Evolutionary conservation across 1,284 basidiomycete genomes (phyloP).

Genomic region (Apiotrichum siamense): DNA sequence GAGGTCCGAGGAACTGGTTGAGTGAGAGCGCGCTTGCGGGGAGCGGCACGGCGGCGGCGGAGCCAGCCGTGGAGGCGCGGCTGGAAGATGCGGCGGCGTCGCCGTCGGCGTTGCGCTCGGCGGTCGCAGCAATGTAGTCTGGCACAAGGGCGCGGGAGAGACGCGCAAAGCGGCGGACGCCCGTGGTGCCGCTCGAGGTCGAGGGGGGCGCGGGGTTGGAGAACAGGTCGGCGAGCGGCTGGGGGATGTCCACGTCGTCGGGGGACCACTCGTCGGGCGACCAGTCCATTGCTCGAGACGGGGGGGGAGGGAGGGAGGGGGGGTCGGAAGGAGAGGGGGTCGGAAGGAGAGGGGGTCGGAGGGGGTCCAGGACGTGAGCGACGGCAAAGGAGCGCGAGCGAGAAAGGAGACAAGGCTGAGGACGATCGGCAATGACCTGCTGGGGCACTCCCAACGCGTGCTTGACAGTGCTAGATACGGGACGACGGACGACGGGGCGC

Average conservation of each 20-base stretch:
- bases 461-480: no score
- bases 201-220: not conserved
- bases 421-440: no score
- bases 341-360: no score
- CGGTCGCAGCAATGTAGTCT: not conserved
- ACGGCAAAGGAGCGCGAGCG: no score
- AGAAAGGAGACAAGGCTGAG: no score
- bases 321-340: no score
- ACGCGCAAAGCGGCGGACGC: not conserved
- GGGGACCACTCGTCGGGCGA: conserved; percentile 1
- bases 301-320: no score
- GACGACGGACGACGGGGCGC: no score
- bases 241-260: conserved; percentile 11
- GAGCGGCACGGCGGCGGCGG: not conserved
- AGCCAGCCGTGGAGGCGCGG: not conserved
- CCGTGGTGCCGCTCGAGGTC: not conserved
- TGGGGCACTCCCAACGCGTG: no score
- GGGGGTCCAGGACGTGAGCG: no score
- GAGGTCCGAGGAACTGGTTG: conserved; percentile 2
- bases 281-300: no score
- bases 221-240: conserved; percentile 10
- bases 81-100: not conserved
- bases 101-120: not conserved
- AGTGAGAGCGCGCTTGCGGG: conserved; percentile 3
- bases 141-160: not conserved